Percentiles rank a stretch among this genome's conserved stretches.
These are phyloP conservation scores for Caloboletus firmus DNA, from an alignment of 1,284 basidiomycete species.

Conservation along the genomic window DNA sequence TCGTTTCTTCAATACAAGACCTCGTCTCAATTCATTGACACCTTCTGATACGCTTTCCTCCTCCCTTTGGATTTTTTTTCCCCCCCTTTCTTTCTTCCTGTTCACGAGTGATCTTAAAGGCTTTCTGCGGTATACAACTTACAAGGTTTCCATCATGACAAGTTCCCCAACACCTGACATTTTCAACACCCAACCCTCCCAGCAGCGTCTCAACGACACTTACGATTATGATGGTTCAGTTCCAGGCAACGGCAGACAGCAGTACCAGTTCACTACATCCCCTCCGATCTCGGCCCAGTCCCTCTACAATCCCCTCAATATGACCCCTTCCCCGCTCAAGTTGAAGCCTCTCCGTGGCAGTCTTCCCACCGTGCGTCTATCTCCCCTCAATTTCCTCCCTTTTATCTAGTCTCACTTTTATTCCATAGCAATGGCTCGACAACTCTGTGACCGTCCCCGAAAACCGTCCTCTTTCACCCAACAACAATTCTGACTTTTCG, in stretches of 20 bases:
- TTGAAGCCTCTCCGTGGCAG: conserved; percentile 64
- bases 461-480: conserved; percentile 77
- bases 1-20: conserved; percentile 18
- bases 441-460: conserved; percentile 52
- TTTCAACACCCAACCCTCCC: conserved; percentile 58
- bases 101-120: conserved; percentile 22
- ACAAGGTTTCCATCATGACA: conserved; percentile 57
- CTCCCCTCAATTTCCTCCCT: conserved; percentile 21
- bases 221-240: conserved; percentile 74
- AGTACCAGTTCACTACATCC: conserved; percentile 69
- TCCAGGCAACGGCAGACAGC: conserved; percentile 48
- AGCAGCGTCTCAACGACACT: conserved; percentile 79
- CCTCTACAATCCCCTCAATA: conserved; percentile 60
- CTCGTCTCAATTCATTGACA: not conserved
- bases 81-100: conserved; percentile 5
- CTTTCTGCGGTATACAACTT: conserved; percentile 22
- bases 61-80: conserved; percentile 4
- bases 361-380: conserved; percentile 64
- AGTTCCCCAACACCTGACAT: conserved; percentile 73
- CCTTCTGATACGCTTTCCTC: conserved; percentile 16
- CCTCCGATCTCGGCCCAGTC: conserved; percentile 64
- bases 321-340: conserved; percentile 70
- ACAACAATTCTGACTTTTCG: conserved; percentile 82
- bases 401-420: conserved; percentile 8
- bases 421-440: conserved; percentile 76